Percentiles rank a stretch among this genome's conserved stretches.
phyloP scores from a whole-genome alignment of 2,329 filamentous ascomycete genomes.

The Beauveria caledonica region DNA sequence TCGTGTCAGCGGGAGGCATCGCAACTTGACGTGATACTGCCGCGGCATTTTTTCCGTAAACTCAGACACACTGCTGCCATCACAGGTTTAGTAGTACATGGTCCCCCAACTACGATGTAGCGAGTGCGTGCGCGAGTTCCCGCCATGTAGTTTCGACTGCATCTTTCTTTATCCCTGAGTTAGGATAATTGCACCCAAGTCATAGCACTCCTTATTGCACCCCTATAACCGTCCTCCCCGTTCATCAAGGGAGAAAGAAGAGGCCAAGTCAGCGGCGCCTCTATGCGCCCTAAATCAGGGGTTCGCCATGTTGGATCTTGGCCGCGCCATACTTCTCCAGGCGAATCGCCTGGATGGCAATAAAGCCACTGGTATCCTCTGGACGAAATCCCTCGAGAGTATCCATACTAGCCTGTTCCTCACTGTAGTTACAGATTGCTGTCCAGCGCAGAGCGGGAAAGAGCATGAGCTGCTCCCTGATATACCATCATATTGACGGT shows the following conservation, averaged over 20 bases:
- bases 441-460: conserved; percentile 36
- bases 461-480: conserved; percentile 43
- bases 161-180: background rate
- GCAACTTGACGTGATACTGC: too few species aligned
- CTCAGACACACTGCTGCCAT: too few species aligned
- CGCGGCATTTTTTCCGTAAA: too few species aligned
- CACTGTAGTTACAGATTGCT: conserved; percentile 45
- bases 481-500: conserved; percentile 22
- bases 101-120: background rate
- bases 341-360: conserved; percentile 61
- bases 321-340: conserved; percentile 39
- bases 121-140: background rate
- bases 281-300: conserved; percentile 20
- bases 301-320: conserved; percentile 30
- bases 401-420: conserved; percentile 42
- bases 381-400: conserved; percentile 52
- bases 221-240: conserved; percentile 4
- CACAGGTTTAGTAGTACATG: background rate
- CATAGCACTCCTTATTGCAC: conserved; percentile 7
- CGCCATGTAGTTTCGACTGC: conserved; percentile 4
- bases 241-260: conserved; percentile 3
- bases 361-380: conserved; percentile 61
- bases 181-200: background rate
- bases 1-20: too few species aligned
- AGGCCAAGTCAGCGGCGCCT: conserved; percentile 5